Base-by-base conservation (phyloP, 768 basidiomycete genomes). In the Daedaleopsis nitida region DNA sequence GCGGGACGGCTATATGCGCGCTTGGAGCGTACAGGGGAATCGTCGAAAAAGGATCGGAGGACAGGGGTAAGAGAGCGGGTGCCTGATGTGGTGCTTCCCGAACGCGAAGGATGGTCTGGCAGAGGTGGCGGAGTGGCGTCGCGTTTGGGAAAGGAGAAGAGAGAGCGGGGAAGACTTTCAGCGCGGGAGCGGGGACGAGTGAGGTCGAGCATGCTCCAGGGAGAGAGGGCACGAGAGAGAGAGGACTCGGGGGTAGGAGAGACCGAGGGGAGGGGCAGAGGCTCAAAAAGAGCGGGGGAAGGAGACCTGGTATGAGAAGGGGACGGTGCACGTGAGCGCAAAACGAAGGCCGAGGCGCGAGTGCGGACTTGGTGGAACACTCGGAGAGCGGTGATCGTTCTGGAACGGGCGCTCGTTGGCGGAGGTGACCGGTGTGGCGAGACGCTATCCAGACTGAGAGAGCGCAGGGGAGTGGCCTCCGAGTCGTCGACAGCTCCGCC, bases 331-430 rank as follows among this genome's bases (percentile, higher is more conserved):
- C 63, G 62, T 66, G 62, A 44, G 19, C 69, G 58, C 35, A 72
- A 62, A 44, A 70, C 65, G 58, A 71, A 61, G 17, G 68, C 68
- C 39, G 70, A 72, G 27, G 70, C 70, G 23, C 70, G 67, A 42
- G 66, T 57, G 57, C 66, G 67, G 63, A 72, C 67, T 19, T 66
- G 60, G 52, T 64, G 63, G 59, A 72, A 61, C 48, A 71, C 50
- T 62, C 54, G 61, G 48, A 60, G 52, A 13, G 60, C 62, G 42
- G 53, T 63, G 54, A 63, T 59, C 58, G 57, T 59, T 58, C 60
- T 59, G 58, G 62, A 65, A 58, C 66, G 66, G 13, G 66, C 59
- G 49, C 45, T 61, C 58, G 62, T 52, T 44, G 17, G 39, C 3
- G 35, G 42, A 8, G 52, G 47, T 23, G 57, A 54, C 43, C n/a